Percentiles rank a stretch among this genome's conserved stretches.
Conservation (phyloP, 2,329 filamentous ascomycete genomes). For the Lachnellula suecica region DNA sequence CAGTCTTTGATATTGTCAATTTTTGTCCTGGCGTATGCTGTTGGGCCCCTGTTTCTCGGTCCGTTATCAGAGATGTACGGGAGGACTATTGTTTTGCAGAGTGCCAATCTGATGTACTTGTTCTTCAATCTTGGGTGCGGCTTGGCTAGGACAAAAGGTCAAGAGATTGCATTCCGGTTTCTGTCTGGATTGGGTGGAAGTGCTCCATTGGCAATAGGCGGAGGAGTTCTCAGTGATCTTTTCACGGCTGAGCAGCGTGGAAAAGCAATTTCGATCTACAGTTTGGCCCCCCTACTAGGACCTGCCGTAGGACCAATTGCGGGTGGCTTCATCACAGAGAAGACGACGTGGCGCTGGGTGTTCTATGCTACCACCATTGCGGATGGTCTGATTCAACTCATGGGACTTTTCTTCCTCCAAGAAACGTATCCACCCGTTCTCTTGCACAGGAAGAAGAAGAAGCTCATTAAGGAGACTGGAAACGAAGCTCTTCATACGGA, state of each 20-base stretch:
- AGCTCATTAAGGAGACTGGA: constrained; percentile 47
- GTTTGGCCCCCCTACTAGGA: constrained; percentile 28
- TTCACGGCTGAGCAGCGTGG: constrained; percentile 47
- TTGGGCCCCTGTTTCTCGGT: constrained; percentile 55
- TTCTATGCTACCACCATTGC: constrained; percentile 43
- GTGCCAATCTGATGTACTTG: constrained; percentile 48
- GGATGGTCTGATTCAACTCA: constrained; percentile 40
- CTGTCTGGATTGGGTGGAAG: constrained; percentile 48
- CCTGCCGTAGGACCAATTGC: constrained; percentile 40
- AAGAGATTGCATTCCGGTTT: constrained; percentile 43
- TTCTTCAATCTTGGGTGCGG: constrained; percentile 51
- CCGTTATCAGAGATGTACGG: constrained; percentile 52
- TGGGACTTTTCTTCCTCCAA: constrained; percentile 38
- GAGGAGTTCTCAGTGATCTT: constrained; percentile 40
- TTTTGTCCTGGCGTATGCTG: constrained; percentile 44
- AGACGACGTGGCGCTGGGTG: constrained; percentile 35
- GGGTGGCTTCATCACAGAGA: constrained; percentile 47
- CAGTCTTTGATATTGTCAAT: constrained; percentile 46
- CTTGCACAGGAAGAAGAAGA: constrained; percentile 39
- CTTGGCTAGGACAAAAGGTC: constrained; percentile 39
- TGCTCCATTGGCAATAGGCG: constrained; percentile 44
- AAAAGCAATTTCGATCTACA: constrained; percentile 33
- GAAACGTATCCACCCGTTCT: constrained; percentile 50
- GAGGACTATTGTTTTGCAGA: constrained; percentile 39
- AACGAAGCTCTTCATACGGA: constrained; percentile 45